A percentile compares a stretch with the other conserved stretches of the same genome.
phyloP scores from a whole-genome alignment of 23 red algal genomes.

The Gracilariopsis chorda region DNA sequence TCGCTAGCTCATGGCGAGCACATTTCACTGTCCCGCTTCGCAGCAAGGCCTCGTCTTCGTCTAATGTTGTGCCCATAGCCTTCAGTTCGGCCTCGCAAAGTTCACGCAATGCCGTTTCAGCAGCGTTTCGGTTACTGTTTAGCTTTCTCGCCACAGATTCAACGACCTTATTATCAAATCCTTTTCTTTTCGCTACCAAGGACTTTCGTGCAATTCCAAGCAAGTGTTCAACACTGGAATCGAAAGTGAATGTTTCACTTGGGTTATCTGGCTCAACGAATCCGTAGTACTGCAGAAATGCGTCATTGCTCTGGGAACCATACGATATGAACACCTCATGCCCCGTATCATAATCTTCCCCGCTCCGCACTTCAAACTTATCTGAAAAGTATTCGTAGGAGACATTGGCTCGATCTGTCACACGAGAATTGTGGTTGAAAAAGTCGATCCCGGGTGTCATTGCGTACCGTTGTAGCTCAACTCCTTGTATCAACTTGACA shows the following conservation, averaged over 20 bases:
- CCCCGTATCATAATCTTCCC: constrained; percentile 49
- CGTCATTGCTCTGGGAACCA: constrained; percentile 83
- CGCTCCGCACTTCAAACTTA: constrained; percentile 45
- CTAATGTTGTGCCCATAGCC: constrained; percentile 54
- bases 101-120: constrained; percentile 23
- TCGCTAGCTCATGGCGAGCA: constrained; percentile 30
- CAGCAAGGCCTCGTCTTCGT: constrained; percentile 42
- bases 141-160: constrained; percentile 32
- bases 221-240: constrained; percentile 1
- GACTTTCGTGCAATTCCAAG: constrained; percentile 15
- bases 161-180: constrained; percentile 42
- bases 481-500: constrained; percentile 27
- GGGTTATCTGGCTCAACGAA: constrained; percentile 86
- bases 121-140: not conserved
- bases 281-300: constrained; percentile 86
- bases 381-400: constrained; percentile 77
- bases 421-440: constrained; percentile 70
- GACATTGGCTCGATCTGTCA: constrained; percentile 48
- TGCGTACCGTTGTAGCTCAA: constrained; percentile 51
- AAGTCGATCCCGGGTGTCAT: constrained; percentile 81
- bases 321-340: constrained; percentile 94
- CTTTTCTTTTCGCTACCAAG: constrained; percentile 4
- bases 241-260: constrained; percentile 74
- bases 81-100: constrained; percentile 51
- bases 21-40: not conserved